These are phyloP conservation scores for Ceratopteris richardii DNA, from an alignment of 75 land plant genomes.

Conservation along the genomic window DNA sequence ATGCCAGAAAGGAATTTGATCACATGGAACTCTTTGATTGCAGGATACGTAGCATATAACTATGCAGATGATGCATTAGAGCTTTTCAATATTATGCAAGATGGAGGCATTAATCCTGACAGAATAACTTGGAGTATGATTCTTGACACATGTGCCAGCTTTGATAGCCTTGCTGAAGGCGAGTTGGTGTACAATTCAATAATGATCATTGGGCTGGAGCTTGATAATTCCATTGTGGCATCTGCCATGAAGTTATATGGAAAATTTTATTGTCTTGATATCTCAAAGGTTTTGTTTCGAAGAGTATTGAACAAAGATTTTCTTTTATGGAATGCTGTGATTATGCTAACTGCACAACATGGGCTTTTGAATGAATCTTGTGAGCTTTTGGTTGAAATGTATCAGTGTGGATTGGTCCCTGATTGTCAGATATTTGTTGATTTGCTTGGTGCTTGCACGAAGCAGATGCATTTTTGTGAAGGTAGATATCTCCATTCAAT, in stretches of 20 bases:
- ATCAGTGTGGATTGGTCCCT: not conserved
- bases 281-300: not conserved
- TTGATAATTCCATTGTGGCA: not conserved
- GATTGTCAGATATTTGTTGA: not conserved
- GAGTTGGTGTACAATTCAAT: not conserved
- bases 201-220: not conserved
- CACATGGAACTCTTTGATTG: slow-evolving; percentile 11
- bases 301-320: not conserved
- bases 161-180: not conserved
- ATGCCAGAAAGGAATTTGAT: slow-evolving; percentile 2
- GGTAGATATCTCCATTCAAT: slow-evolving; percentile 3
- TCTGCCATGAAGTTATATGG: slow-evolving; percentile 6
- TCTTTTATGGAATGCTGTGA: slow-evolving; percentile 1
- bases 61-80: slow-evolving; percentile 5
- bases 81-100: slow-evolving; percentile 13
- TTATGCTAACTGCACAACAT: slow-evolving; percentile 3
- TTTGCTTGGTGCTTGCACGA: slow-evolving; percentile 2
- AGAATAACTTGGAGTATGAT: slow-evolving; percentile 22
- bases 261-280: not conserved
- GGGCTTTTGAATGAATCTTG: slow-evolving; percentile 3
- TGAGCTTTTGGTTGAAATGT: slow-evolving; percentile 2
- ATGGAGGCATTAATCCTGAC: slow-evolving; percentile 17
- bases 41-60: slow-evolving; percentile 12
- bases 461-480: slow-evolving; percentile 1
- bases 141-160: not conserved